phyloP scores from a whole-genome alignment of 129 eudicot genomes.

The Sambucus nigra region DNA sequence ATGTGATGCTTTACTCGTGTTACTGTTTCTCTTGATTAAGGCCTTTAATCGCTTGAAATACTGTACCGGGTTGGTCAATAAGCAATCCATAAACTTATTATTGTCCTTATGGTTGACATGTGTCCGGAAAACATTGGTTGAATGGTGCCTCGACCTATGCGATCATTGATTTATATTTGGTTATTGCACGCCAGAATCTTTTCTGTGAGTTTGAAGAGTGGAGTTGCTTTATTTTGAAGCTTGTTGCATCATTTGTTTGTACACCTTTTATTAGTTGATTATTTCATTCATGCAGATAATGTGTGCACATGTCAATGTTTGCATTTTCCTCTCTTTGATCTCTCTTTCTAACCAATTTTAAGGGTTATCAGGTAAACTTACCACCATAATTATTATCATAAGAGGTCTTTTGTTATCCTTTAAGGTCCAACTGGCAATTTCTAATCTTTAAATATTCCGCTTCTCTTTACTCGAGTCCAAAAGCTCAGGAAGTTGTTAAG shows the following conservation, averaged over 20 bases:
- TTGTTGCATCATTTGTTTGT: conserved; percentile 6
- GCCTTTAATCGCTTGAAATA: no score
- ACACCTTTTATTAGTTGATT: not conserved
- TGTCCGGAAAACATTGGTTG: conserved; percentile 16
- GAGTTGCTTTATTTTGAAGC: conserved; percentile 30
- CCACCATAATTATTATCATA: no score
- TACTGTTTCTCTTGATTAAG: no score
- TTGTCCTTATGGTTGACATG: conserved; percentile 35
- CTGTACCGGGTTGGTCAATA: no score
- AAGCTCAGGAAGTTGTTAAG: no score
- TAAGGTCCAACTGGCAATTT: no score
- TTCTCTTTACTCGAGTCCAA: no score
- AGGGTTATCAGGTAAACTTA: not conserved
- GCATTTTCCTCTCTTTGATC: not conserved
- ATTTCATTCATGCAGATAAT: conserved; percentile 15
- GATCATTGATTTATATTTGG: conserved; percentile 15
- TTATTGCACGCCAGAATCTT: conserved; percentile 49
- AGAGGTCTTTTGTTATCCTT: no score
- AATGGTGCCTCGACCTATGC: conserved; percentile 17
- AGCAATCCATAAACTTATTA: no score
- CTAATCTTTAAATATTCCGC: no score
- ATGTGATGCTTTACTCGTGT: no score
- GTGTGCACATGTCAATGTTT: conserved; percentile 25
- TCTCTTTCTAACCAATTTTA: not conserved
- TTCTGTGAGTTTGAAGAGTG: conserved; percentile 10